Evolutionary conservation across 495 filamentous ascomycete genomes (phyloP), one percentile per base, ranked within the genome.

Genomic region (Hypoxylon crocopeplum): DNA sequence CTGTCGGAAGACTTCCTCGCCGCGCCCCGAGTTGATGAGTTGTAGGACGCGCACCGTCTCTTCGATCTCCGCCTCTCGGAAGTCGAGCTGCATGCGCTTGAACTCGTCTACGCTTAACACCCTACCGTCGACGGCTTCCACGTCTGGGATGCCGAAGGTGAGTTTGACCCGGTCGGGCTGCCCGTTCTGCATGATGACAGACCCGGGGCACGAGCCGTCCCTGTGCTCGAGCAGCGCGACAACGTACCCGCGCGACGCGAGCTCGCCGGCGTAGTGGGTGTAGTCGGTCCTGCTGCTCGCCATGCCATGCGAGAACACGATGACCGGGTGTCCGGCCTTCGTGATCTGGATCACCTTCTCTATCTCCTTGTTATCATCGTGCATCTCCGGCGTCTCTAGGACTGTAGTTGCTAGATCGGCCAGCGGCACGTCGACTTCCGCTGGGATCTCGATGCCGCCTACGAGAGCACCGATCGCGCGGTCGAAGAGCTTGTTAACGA

Each of bases 231-330:
- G 61, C 38, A 79, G 72, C 17, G 72, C 81, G 2, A 83, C 78
- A 5, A 84, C 65, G 30, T 75, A 78, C 1, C 81, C 81, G 3
- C 79, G 72, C 11, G 77, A 76, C 13, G 81, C 81, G 1, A 84
- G 70, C 56, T 83, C 81, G 39, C 79, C 81, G 16, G 77, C 76
- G 51, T 74, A 83, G 44, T 82, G 75, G 13, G 79, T 77, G 62
- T 84, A 84, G 46, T 77, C 73, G 11, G 78, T 82, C 22, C 77
- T 67, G 20, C 74, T 76, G 1, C 75, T 75, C 5, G 77, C 80
- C 59, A 79, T 82, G 29, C 81, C 82, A 49, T 83, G 82, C 2
- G 76, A 80, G 59, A 84, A 83, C 32, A 84, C 69, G 19, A 82
- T 69, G 34, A 81, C 66, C 4, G 79, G 80, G 40, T 75, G 72